phyloP scores from a whole-genome alignment of 1,284 basidiomycete genomes.

The Thecaphora frezii region DNA sequence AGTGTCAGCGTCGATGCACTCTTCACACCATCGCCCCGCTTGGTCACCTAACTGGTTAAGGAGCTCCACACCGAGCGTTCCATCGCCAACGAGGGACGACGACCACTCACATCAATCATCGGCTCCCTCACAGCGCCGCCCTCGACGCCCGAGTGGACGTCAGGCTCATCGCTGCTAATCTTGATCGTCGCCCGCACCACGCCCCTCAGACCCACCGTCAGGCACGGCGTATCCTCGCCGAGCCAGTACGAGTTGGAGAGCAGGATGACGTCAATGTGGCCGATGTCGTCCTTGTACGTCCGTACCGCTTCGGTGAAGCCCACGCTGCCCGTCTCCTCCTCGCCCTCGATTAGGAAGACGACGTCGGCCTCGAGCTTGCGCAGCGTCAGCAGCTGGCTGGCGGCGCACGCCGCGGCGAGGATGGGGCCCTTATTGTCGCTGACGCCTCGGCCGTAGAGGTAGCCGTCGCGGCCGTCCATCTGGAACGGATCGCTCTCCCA shows the following conservation, averaged over 20 bases:
- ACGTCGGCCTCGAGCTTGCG: conserved; percentile 81
- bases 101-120: conserved; percentile 80
- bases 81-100: no score
- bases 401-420: conserved; percentile 85
- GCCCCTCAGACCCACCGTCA: conserved; percentile 90
- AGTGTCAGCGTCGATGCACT: no score
- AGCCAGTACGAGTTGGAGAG: conserved; percentile 90
- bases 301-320: conserved; percentile 79
- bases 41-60: no score
- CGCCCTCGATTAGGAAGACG: conserved; percentile 89
- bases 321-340: conserved; percentile 87
- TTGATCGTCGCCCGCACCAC: conserved; percentile 81
- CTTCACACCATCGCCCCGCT: no score
- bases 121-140: conserved; percentile 85
- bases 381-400: conserved; percentile 73
- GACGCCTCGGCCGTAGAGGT: conserved; percentile 88
- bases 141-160: conserved; percentile 87
- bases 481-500: conserved; percentile 87
- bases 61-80: no score
- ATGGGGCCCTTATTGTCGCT: conserved; percentile 83
- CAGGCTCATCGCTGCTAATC: conserved; percentile 66
- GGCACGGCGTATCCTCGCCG: conserved; percentile 87
- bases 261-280: conserved; percentile 47
- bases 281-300: conserved; percentile 66
- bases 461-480: conserved; percentile 82